Base-by-base conservation (phyloP, 2,329 filamentous ascomycete species). In the Botrytis fabae region DNA sequence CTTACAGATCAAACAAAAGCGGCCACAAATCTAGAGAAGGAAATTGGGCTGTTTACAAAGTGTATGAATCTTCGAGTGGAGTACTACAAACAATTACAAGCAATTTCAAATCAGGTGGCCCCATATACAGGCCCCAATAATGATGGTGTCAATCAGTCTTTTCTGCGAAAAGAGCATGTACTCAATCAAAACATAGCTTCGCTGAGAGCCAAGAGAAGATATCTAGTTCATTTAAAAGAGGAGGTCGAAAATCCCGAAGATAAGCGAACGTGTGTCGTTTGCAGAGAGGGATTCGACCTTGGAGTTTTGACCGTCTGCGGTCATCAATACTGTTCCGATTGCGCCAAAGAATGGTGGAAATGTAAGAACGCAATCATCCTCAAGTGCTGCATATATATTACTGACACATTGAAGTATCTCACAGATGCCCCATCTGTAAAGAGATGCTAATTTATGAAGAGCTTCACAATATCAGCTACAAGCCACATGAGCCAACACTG, bases 281-380 rank as follows among this genome's bases (percentile, higher is more conserved):
- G 96, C 80, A 91, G 93, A 79, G 87, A 88, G 18, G 80, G 85
- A 0, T 97, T 98, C 78, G 90, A 92, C 73, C 85, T 90, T n/a
- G 95, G 95, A 70, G 89, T 92, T 70, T 85, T 95, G 75, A 98
- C 95, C 0, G 88, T 94, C 1, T 98, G 96, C 80, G 95, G 95
- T 0, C 96, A 99, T 80, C 90, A 94, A 76, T 98, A 94, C 80
- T 98, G 95, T 84, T 94, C 93, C 78, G 92, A 93, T 42, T 98
- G 96, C 81, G 91, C 98, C 77, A 85, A 86, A 54, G 78, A 90
- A 20, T 98, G 96, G 96, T 93, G 92, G 84, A 69, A 35, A 66
- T 42, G 69, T 71, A 40, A 64, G 69, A 46, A n/a, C 46, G 16
- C 59, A 48, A 32, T 22, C 25, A 22, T 18, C 7, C 28, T 2